Base-by-base conservation (phyloP, 164 flowering plant genomes). In the Aristolochia contorta region DNA sequence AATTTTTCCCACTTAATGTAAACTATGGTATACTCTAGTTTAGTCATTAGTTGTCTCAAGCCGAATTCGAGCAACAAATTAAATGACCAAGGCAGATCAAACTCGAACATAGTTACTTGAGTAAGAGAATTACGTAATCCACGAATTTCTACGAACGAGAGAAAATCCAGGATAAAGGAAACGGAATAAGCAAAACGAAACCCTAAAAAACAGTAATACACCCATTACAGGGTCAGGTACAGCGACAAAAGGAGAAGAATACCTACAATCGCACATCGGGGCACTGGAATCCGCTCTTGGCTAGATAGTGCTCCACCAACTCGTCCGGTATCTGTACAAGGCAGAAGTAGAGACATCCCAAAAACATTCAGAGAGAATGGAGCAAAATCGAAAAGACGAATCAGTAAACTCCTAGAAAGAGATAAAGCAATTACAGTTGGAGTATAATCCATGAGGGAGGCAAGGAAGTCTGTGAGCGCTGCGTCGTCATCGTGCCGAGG, bases 231-330 rank as follows among this genome's bases (percentile, higher is more conserved):
- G 10, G 43, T 37, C 53, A 49, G 53, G 8, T 6, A 49, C 20
- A 13, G n/a, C 19, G 23, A 15, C 24, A 24, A 14, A 1, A 54
- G 56, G 27, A 54, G 24, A 54, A 46, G 65, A 78, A 64, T 79
- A 84, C 89, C 77, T 78, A 91, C 96, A 92, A 66, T 82, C 97
- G 82, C 64, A 86, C 84, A 68, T 92, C 96, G 37, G 98, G 98
- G 50, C 89, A 89, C 62, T 89, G 96, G 60, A 89, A 89, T 20
- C 98, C 98, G 60, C 96, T 85, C 74, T 82, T 89, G 24, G 79
- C 93, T 13, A 92, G 63, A 67, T 87, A 92, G 73, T 89, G 96
- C 78, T 89, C 98, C 60, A 85, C 97, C 70, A 92, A 64, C 73
- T 92, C 97, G 52, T 92, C 97, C 7, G 96, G 96, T 51, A 92